Base-by-base conservation (phyloP, 805 yeast species). In the Kuraishia cidri region DNA sequence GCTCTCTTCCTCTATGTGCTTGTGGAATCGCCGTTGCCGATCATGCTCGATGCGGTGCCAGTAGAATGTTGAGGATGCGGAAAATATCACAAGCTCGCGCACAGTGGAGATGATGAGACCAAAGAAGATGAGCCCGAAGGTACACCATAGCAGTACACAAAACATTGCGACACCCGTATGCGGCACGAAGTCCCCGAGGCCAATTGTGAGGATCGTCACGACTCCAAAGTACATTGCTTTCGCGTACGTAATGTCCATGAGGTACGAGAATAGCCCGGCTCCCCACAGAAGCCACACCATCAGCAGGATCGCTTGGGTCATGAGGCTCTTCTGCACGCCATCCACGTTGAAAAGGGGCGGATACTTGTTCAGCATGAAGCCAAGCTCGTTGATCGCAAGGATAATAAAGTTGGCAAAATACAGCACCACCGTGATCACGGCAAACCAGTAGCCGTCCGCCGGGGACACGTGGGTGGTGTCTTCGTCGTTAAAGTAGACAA, bases 401-500 rank as follows among this genome's bases (percentile, higher is more conserved):
- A 76, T 50, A 2, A 62, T 13, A 3, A 77, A 64, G 42, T 88
- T 79, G 5, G 58, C 29, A 37, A 72, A 67, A 51, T 87, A 85
- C 17, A 83, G 54, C 2, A 65, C 57, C 4, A 74, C 65, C 0
- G 94, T 82, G 38, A 79, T 56, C 1, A 72, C 71, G 0, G 86
- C 94, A 52, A 67, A 79, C 87, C 88, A 86, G 49, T 71, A 86
- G 2, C 94, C 95, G 41, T 73, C 79, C 0, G 84, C 60, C 10
- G 62, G 54, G 4, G 25, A 15, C 34, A 43, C 48, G 24, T 46
- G 48, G 27, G 46, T 47, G n/a, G n/a, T n/a, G n/a, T 14, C 33
- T 27, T 16, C 39, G 1, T 45, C 47, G 26, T 47, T 28, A 30
- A 58, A 51, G 32, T 57, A 56, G 3, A 35, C 34, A n/a, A 37